Evolutionary conservation across 2,329 filamentous ascomycete species (phyloP), one percentile per base, ranked within the genome.

Genomic region (Arthrocladium fulminans): DNA sequence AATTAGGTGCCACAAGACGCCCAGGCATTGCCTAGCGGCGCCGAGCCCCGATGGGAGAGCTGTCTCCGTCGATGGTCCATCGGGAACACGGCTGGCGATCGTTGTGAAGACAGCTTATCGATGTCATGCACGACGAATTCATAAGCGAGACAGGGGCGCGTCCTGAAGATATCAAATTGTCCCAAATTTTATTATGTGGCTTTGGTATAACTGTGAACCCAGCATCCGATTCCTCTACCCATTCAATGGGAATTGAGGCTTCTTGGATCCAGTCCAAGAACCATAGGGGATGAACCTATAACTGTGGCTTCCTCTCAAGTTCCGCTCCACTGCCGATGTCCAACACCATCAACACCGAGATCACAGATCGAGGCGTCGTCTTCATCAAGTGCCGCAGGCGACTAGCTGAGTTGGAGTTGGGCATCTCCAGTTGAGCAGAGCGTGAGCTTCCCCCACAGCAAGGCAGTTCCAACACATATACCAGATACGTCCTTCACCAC

Each of bases 221-320:
- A 69, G 73, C 73, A 76, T 74, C 73, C 53, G 58, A 65, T 75
- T 74, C 73, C 67, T 65, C 41, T 40, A 50, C 61, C 55, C 60
- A 59, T 52, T 49, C 61, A 60, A 60, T 63, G 60, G 57, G 60
- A 60, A 39, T n/a, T 20, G 48, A 52, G 61, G 66, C 64, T 59
- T 65, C 63, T 63, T 58, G 62, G 60, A 59, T 51, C 69, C 66
- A 71, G 70, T 71, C 66, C 65, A 38, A 66, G 68, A 72, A 67
- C 51, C 61, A 69, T 75, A 75, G 73, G 69, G 65, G 72, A 75
- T 75, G 73, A 73, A 50, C 72, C 73, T 74, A 75, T 65, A 57
- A 39, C 44, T 39, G 34, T 39, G 34, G 19, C 32, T 39, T 47
- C 34, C 23, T 9, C 34, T 39, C 46, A 37, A 32, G 45, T 47